A percentile compares a stretch with the other conserved stretches of the same genome.
These are phyloP conservation scores for Hawksworthiomyces lignivorus DNA, from an alignment of 2,329 filamentous ascomycete species.

Conservation along the genomic window DNA sequence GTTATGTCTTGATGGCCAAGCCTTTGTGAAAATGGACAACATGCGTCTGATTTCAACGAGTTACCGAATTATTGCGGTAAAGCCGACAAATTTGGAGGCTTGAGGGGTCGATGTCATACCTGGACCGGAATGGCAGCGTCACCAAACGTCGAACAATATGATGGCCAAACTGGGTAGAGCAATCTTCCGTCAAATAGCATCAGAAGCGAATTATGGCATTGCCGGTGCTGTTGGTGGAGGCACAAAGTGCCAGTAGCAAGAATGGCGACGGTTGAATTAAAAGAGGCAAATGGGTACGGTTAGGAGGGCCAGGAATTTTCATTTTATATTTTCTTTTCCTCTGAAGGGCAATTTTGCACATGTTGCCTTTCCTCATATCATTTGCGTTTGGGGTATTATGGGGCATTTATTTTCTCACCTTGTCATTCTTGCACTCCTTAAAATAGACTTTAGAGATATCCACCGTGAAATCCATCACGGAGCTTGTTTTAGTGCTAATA, in stretches of 20 bases:
- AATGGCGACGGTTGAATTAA: not conserved
- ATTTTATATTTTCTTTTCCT: not conserved
- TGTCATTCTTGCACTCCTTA: slow-evolving; percentile 12
- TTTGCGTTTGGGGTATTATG: not conserved
- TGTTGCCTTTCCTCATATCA: not conserved
- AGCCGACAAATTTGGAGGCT: slow-evolving; percentile 23
- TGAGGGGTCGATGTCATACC: too few species aligned
- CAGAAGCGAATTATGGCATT: too few species aligned
- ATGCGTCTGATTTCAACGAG: slow-evolving; percentile 45
- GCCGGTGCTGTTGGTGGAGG: too few species aligned
- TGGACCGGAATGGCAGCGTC: too few species aligned
- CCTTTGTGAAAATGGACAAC: slow-evolving; percentile 48
- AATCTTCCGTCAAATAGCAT: too few species aligned
- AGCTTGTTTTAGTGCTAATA: not conserved
- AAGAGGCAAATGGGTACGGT: not conserved
- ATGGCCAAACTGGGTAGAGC: too few species aligned
- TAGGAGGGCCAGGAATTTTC: not conserved
- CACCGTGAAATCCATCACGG: slow-evolving; percentile 7
- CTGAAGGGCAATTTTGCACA: not conserved
- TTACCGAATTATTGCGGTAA: slow-evolving; percentile 44
- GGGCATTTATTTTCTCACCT: not conserved
- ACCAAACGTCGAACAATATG: too few species aligned
- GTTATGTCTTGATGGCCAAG: slow-evolving; percentile 44
- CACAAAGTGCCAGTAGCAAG: not conserved
- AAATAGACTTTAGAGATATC: slow-evolving; percentile 14